Base-by-base conservation (phyloP, 345 rosid species). In the Aquilaria sinensis region DNA sequence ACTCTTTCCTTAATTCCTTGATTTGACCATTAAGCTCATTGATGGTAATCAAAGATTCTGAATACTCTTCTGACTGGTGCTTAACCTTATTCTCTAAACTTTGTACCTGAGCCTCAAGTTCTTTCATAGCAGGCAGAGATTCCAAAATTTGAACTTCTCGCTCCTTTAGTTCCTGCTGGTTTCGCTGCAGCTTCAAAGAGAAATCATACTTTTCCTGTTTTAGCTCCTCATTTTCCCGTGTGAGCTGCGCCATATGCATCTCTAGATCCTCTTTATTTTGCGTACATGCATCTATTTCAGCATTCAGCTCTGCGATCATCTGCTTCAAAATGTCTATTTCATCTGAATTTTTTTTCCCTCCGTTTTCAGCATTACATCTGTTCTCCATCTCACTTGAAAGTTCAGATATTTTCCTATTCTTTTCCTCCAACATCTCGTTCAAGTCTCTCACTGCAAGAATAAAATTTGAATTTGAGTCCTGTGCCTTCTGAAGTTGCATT, bases 401-500 rank as follows among this genome's bases (percentile, higher is more conserved):
- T 47, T 61, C 56, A 67, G 79, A 72, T 56, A 80, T 79, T 72
- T 82, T 85, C 34, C 62, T 69, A 31, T 78, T 76, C 67, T 87
- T 91, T 61, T 77, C 64, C 71, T 89, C 92, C 76, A 87, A 67
- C 79, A 83, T 74, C 57, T 78, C 90, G 54, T 85, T 84, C 34
- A 91, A 89, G 68, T 91, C 97, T 49, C 85, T 80, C 47, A 95
- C 89, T 46, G 87, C 86, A 71, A 91, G 85, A 67, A 95, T 79
- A 67, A 95, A 66, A 71, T 91, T 94, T 15, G 96, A 78, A 67
- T 91, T 95, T 9, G 99, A 85, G 58, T 95, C 96, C 62, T 83
- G 86, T 47, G 84, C 89, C 77, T 85, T 89, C 72, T 85, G 86
- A 64, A 89, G 81, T 75, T 95, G 99, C 80, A 84, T 52, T 70